phyloP scores from a whole-genome alignment of 1,284 basidiomycete species.

The Fomitopsis schrenkii region DNA sequence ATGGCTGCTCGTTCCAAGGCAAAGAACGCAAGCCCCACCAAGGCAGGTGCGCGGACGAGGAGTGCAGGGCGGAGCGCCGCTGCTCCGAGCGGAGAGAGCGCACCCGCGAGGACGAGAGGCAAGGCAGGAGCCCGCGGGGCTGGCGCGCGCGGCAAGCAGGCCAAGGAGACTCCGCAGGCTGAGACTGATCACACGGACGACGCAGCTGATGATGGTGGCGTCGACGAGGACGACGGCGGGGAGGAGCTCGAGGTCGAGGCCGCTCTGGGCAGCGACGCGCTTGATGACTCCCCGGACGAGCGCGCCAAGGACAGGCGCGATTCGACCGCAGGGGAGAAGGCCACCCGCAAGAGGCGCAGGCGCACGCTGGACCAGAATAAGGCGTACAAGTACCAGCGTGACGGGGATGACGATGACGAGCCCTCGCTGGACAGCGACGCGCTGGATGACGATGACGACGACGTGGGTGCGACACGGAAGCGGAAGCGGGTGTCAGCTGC shows the following conservation, averaged over 20 bases:
- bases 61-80: background rate
- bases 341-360: background rate
- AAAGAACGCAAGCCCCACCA: background rate
- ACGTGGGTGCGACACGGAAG: conserved; percentile 20
- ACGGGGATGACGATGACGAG: conserved; percentile 7
- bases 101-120: background rate
- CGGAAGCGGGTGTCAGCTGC: conserved; percentile 28
- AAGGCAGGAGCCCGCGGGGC: background rate
- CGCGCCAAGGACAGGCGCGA: background rate
- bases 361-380: conserved; percentile 1
- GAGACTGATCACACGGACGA: background rate
- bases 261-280: conserved; percentile 21
- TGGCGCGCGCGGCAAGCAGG: background rate
- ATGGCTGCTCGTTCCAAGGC: conserved; percentile 1
- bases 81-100: background rate
- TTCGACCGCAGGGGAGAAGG: background rate
- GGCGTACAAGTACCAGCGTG: background rate
- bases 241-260: conserved; percentile 10
- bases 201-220: background rate
- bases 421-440: conserved; percentile 21
- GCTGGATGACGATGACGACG: conserved; percentile 25
- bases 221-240: conserved; percentile 2
- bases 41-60: background rate
- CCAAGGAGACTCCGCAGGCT: background rate
- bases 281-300: conserved; percentile 16